A percentile compares a stretch with the other conserved stretches of the same genome.
Evolutionary conservation across 2,329 filamentous ascomycete species (phyloP).

Genomic region (Mycosphaerelloides madeirae): DNA sequence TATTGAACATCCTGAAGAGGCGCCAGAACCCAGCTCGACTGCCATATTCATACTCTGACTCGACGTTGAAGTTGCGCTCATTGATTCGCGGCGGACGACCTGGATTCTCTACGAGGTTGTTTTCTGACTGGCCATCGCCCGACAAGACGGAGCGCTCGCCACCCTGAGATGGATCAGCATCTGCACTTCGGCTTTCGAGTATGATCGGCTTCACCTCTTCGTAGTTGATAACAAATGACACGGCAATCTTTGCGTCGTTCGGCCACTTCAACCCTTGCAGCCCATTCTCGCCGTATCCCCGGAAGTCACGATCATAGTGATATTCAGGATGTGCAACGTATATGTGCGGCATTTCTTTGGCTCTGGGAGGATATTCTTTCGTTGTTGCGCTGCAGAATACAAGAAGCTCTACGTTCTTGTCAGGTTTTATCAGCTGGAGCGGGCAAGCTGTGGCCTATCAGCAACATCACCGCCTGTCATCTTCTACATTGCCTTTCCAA

Average conservation of each 20-base stretch:
- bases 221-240: slow-evolving; percentile 47
- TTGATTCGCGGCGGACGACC: slow-evolving; percentile 16
- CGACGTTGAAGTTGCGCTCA: slow-evolving; percentile 42
- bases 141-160: slow-evolving; percentile 38
- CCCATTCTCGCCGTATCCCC: slow-evolving; percentile 25
- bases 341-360: slow-evolving; percentile 13
- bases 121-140: slow-evolving; percentile 39
- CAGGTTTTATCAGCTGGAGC: too few relatives aligned
- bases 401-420: too few relatives aligned
- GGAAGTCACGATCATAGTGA: slow-evolving; percentile 23
- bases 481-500: too few relatives aligned
- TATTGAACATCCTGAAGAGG: slow-evolving; percentile 47
- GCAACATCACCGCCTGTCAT: too few relatives aligned
- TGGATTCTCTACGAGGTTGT: slow-evolving; percentile 36
- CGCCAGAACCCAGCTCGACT: slow-evolving; percentile 48
- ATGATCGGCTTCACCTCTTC: slow-evolving; percentile 31
- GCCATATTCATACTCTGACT: slow-evolving; percentile 51
- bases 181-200: background rate
- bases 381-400: too few relatives aligned
- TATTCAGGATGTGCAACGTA: slow-evolving; percentile 19
- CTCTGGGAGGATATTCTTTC: too few relatives aligned
- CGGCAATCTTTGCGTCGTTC: slow-evolving; percentile 42
- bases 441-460: too few relatives aligned
- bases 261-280: slow-evolving; percentile 35
- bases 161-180: slow-evolving; percentile 21